phyloP scores from a whole-genome alignment of 2,329 filamentous ascomycete species.

The Cadophora luteo-olivacea region DNA sequence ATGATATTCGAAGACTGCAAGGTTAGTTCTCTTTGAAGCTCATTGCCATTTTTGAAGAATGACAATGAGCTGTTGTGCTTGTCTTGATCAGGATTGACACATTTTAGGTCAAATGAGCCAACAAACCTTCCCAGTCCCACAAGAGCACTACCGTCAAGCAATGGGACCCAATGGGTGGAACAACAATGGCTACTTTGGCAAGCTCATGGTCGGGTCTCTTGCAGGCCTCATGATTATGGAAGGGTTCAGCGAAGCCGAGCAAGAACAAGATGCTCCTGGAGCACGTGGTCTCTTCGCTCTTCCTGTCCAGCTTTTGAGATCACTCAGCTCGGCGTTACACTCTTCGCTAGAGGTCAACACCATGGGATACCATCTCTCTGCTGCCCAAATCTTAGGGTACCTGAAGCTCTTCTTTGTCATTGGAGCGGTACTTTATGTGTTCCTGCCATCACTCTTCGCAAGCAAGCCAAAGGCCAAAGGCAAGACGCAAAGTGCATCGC shows the following conservation, averaged over 20 bases:
- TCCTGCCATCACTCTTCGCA: conserved; percentile 60
- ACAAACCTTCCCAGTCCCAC: conserved; percentile 44
- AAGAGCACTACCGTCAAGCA: conserved; percentile 54
- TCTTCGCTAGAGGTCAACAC: conserved; percentile 52
- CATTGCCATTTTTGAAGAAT: not conserved
- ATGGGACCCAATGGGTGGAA: conserved; percentile 63
- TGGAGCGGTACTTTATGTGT: conserved; percentile 60
- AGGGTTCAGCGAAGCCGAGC: conserved; percentile 69
- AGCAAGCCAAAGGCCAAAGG: conserved; percentile 54
- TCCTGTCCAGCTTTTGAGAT: conserved; percentile 63
- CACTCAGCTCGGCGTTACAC: conserved; percentile 53
- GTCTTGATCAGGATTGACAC: conserved; percentile 6
- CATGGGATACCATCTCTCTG: conserved; percentile 58
- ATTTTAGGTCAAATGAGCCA: conserved; percentile 36
- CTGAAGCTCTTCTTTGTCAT: conserved; percentile 60
- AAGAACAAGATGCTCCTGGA: conserved; percentile 66
- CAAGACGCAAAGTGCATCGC: conserved; percentile 52
- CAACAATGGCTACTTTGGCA: conserved; percentile 66
- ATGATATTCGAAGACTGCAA: conserved; percentile 59
- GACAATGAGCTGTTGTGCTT: not conserved
- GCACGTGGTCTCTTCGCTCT: conserved; percentile 72
- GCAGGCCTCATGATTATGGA: conserved; percentile 93
- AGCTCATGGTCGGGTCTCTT: conserved; percentile 91
- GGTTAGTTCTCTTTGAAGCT: not conserved
- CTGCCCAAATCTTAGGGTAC: conserved; percentile 54